phyloP scores from a whole-genome alignment of 306 rosid species.

The Delonix regia region DNA sequence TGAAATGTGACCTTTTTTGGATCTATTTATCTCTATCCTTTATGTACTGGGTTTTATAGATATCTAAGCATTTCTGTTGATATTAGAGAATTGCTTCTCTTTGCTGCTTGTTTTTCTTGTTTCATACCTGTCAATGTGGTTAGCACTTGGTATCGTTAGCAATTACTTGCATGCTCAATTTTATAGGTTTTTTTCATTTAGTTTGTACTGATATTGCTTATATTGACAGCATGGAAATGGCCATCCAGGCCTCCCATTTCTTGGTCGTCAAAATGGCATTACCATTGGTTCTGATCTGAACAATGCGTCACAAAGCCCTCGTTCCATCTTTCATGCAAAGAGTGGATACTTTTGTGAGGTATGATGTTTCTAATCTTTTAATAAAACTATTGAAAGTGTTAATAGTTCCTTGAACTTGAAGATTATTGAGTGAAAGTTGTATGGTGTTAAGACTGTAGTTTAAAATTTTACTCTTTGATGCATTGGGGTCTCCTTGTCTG shows the following conservation, averaged over 20 bases:
- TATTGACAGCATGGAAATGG: slow-evolving; percentile 60
- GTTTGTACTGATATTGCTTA: slow-evolving; percentile 33
- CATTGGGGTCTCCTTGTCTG: slow-evolving; percentile 15
- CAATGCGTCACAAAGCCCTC: slow-evolving; percentile 61
- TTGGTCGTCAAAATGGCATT: slow-evolving; percentile 48
- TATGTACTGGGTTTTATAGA: slow-evolving; percentile 14
- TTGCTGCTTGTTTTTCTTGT: slow-evolving; percentile 2
- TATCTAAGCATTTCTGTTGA: slow-evolving; percentile 14
- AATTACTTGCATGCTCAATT: slow-evolving; percentile 5
- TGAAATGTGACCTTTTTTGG: slow-evolving; percentile 15
- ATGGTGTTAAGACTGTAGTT: slow-evolving; percentile 8
- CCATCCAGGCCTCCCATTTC: slow-evolving; percentile 50
- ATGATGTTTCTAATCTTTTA: slow-evolving; percentile 31
- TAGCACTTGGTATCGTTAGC: slow-evolving; percentile 13
- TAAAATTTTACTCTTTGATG: neutral
- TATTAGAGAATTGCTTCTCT: slow-evolving; percentile 10
- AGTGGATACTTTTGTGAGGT: slow-evolving; percentile 77
- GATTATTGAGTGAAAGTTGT: slow-evolving; percentile 6
- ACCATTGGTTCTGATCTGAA: slow-evolving; percentile 61
- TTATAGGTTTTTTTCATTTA: slow-evolving; percentile 22
- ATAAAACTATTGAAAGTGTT: slow-evolving; percentile 4
- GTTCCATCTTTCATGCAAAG: slow-evolving; percentile 50
- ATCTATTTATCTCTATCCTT: slow-evolving; percentile 21
- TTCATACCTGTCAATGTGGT: slow-evolving; percentile 13
- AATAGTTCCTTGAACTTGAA: slow-evolving; percentile 9